Conservation (phyloP, 306 rosid genomes). For the Castanea sativa region DNA sequence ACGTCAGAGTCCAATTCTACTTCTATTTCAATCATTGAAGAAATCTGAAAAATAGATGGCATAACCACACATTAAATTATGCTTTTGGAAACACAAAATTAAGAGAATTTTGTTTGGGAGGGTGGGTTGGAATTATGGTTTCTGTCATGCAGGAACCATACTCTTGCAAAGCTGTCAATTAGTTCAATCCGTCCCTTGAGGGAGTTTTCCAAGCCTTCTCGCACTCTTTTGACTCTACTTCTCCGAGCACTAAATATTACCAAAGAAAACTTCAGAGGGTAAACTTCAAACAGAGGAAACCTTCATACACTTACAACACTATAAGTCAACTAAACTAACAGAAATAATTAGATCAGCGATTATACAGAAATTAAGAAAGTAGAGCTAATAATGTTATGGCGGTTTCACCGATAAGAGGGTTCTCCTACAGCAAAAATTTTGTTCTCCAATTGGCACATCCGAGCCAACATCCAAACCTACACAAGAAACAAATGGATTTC, state of each 20-base stretch:
- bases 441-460: constrained; percentile 97
- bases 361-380: constrained; percentile 16
- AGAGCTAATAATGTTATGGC: constrained; percentile 4
- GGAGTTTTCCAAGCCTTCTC: constrained; percentile 79
- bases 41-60: constrained; percentile 47
- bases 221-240: constrained; percentile 75
- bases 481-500: constrained; percentile 15
- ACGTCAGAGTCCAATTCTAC: constrained; percentile 93
- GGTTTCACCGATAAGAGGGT: constrained; percentile 78
- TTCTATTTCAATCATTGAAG: constrained; percentile 96
- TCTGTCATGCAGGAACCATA: constrained; percentile 33
- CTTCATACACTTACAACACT: constrained; percentile 2
- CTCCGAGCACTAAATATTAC: constrained; percentile 55
- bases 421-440: constrained; percentile 94
- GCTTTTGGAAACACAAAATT: constrained; percentile 9
- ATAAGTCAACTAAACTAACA: neutral
- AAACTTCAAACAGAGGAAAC: neutral
- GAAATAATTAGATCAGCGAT: neutral
- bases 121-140: neutral
- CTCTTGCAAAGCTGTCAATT: constrained; percentile 89
- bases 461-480: constrained; percentile 96
- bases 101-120: constrained; percentile 1
- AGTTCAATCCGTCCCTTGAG: constrained; percentile 76
- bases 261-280: neutral
- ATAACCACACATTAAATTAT: constrained; percentile 20